Evolutionary conservation across 441 rosid genomes (phyloP), one percentile per base, ranked within the genome.

Genomic region (Francoa sonchifolia): DNA sequence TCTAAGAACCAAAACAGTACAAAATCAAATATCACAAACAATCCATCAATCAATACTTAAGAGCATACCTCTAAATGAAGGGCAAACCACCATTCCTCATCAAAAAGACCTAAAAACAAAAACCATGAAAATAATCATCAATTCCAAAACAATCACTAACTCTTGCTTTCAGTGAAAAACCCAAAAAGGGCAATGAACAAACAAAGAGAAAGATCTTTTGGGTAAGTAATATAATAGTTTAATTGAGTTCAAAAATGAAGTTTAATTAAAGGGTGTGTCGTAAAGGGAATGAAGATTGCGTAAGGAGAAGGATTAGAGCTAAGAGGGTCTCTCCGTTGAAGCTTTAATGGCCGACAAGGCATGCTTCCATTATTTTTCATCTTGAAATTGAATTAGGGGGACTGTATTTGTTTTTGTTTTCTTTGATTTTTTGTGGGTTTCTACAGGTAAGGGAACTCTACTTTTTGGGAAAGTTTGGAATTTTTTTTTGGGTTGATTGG

Each of bases 311-410:
- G 54, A 43, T 26, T 5, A 32, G 44, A 57, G 48, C 13, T 41
- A 38, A 14, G 52, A 49, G 49, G 47, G 40, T 19, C 57, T 50
- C 56, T 47, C 25, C 27, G 54, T 12, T 64, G 76, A 68, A 70
- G 74, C 67, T 85, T 64, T 65, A 65, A 73, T 80, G 92, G 86
- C 86, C 81, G 82, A 81, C 86, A 72, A 75, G 82, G 69, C 79
- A 74, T 65, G 83, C 76, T 37, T 59, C 54, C 74, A 55, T 55
- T 71, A 39, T 50, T 26, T 55, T 58, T 34, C 48, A 34, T 37
- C 11, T 19, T 17, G 10, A 23, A 13, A 19, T 14, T 33, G 19
- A 66, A 46, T 63, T 54, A 6, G 25, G 12, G n/a, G 31, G 41
- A 26, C 31, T 23, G 15, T n/a, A 6, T 17, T 21, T 23, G 28